Evolutionary conservation across 768 basidiomycete species (phyloP).

Genomic region (Mycena metata): DNA sequence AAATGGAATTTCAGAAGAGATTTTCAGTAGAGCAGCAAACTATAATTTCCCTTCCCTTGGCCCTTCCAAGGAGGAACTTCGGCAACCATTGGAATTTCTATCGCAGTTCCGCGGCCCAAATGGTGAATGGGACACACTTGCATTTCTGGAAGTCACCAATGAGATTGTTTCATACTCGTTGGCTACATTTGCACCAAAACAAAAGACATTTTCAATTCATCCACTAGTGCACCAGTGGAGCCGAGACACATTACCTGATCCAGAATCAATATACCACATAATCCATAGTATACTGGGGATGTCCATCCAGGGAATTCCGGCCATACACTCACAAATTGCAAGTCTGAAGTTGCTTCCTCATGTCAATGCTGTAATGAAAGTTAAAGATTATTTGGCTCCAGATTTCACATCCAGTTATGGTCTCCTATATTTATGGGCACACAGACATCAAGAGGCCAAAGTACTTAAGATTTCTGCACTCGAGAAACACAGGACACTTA

Average conservation of each 20-base stretch:
- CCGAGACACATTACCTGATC: not conserved
- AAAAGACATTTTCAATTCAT: too few relatives aligned
- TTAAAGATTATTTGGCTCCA: not conserved
- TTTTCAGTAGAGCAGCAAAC: not conserved
- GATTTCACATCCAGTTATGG: not conserved
- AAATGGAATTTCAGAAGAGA: conserved; percentile 15
- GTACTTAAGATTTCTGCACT: not conserved
- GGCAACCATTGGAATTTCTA: not conserved
- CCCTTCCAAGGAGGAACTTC: too few relatives aligned
- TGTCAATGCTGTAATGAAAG: too few relatives aligned
- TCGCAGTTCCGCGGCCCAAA: not conserved
- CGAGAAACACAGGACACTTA: not conserved
- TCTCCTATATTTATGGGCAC: not conserved
- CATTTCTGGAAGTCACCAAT: not conserved
- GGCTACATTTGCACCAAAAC: too few relatives aligned
- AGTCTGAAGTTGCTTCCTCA: not conserved
- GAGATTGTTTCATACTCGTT: conserved; percentile 15
- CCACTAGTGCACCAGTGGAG: not conserved
- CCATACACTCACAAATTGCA: not conserved
- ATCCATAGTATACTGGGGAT: not conserved
- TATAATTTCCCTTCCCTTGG: not conserved
- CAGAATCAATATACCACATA: not conserved
- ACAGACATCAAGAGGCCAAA: not conserved
- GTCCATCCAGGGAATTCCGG: not conserved
- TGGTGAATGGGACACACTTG: conserved; percentile 3